Conservation (phyloP, 257 asterid species). For the Scutellaria minor region DNA sequence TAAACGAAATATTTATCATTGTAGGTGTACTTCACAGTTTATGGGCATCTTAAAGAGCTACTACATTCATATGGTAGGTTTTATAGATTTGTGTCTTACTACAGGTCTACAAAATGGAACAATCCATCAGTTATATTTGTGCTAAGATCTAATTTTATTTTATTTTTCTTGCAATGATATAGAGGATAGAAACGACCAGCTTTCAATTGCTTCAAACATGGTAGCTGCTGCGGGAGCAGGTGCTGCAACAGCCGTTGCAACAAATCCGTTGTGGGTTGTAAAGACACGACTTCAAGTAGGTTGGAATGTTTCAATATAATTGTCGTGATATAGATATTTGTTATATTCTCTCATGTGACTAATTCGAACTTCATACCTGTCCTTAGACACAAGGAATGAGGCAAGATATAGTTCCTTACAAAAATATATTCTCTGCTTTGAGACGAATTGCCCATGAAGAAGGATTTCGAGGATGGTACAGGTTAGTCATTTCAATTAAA, state of each 20-base stretch:
- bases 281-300: constrained; percentile 93
- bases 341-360: constrained; percentile 27
- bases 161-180: constrained; percentile 32
- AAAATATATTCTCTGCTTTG: constrained; percentile 74
- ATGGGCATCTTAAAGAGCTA: constrained; percentile 79
- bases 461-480: constrained; percentile 97
- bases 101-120: constrained; percentile 23
- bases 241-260: constrained; percentile 77
- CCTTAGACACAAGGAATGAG: constrained; percentile 94
- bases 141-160: constrained; percentile 9
- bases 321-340: not conserved
- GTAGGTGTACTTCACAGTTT: constrained; percentile 95
- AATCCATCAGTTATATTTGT: constrained; percentile 8
- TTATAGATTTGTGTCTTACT: constrained; percentile 1
- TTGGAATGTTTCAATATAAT: constrained; percentile 32
- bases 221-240: constrained; percentile 96
- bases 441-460: constrained; percentile 90
- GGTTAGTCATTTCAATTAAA: constrained; percentile 51
- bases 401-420: constrained; percentile 88
- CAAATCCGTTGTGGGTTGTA: constrained; percentile 96
- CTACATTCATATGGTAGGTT: constrained; percentile 73
- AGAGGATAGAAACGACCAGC: constrained; percentile 66
- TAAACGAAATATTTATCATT: constrained; percentile 40
- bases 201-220: constrained; percentile 77
- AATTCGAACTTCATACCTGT: constrained; percentile 32